These are phyloP conservation scores for Yamadazyma phyllophila DNA, from an alignment of 805 yeast genomes.

Conservation along the genomic window DNA sequence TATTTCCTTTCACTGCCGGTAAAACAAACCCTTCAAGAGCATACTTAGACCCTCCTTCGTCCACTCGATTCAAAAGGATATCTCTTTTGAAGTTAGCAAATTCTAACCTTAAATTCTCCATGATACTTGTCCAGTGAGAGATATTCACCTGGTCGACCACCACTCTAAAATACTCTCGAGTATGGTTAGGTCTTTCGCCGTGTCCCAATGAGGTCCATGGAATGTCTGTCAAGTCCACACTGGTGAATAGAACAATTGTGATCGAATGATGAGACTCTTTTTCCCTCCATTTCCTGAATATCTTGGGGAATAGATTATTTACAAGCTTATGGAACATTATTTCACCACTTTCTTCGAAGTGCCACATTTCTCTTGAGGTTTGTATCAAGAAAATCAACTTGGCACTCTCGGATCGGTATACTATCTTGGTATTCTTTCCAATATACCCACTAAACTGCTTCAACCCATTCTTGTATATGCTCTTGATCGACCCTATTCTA, in stretches of 20 bases:
- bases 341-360: conserved; percentile 95
- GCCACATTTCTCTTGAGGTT: conserved; percentile 95
- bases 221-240: conserved; percentile 57
- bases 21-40: conserved; percentile 60
- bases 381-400: conserved; percentile 80
- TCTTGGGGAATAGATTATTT: conserved; percentile 86
- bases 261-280: conserved; percentile 87
- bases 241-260: conserved; percentile 83
- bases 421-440: conserved; percentile 70
- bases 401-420: conserved; percentile 90
- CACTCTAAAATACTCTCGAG: conserved; percentile 82
- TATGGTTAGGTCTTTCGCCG: conserved; percentile 68
- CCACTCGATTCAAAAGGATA: conserved; percentile 47
- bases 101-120: conserved; percentile 82
- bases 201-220: conserved; percentile 59
- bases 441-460: conserved; percentile 74
- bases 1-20: conserved; percentile 87
- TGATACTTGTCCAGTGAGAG: conserved; percentile 85
- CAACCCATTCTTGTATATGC: conserved; percentile 64
- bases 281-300: conserved; percentile 84
- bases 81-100: conserved; percentile 80
- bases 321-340: conserved; percentile 89
- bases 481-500: conserved; percentile 62
- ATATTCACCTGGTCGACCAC: conserved; percentile 94
- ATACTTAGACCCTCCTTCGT: conserved; percentile 10